Base-by-base conservation (phyloP, 148 eudicot species). In the Arctostaphylos glauca region DNA sequence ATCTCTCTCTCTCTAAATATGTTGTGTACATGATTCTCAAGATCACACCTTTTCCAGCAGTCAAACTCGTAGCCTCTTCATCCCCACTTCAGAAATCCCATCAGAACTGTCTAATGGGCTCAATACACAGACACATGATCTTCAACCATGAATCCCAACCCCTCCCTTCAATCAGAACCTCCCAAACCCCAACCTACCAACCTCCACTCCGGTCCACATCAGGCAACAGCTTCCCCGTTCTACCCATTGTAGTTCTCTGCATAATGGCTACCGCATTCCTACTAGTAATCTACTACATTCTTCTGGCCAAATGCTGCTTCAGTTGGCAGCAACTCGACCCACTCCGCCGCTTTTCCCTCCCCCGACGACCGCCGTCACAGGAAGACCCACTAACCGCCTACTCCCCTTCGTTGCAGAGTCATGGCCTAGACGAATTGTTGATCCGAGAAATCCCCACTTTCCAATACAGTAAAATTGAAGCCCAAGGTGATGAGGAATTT, bases 281-380 rank as follows among this genome's bases (percentile, higher is more conserved):
- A 16, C 85, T 94, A 53, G 87, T 93, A 14, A 87, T 90, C 85
- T 94, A 91, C 90, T 91, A 94, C 86, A 81, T 94, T 56, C 89
- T 92, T 58, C 91, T 92, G 56, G 90, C 89, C 86, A 89, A 89
- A 74, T 91, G 95, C 87, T 94, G 94, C 91, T 86, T 94, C 43
- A 88, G 88, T 53, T 89, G 93, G 91, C 92, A 87, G 62, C 92
- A 85, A 78, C 78, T 89, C 23, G 90, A 88, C 85, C 92, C 91
- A 0, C 82, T 92, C 12, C 80, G 90, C 13, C 91, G 91, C 72
- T 89, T 90, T 60, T 90, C 89, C 12, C 50, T 87, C 25, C 68
- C 88, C 10, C 83, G 76, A 47, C 14, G 15, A 14, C 14, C 70
- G 15, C 41, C 70, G 2, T 41, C 85, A 9, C 67, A 81, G 5